phyloP scores from a whole-genome alignment of 495 filamentous ascomycete genomes.

The Daldinia grandis region DNA sequence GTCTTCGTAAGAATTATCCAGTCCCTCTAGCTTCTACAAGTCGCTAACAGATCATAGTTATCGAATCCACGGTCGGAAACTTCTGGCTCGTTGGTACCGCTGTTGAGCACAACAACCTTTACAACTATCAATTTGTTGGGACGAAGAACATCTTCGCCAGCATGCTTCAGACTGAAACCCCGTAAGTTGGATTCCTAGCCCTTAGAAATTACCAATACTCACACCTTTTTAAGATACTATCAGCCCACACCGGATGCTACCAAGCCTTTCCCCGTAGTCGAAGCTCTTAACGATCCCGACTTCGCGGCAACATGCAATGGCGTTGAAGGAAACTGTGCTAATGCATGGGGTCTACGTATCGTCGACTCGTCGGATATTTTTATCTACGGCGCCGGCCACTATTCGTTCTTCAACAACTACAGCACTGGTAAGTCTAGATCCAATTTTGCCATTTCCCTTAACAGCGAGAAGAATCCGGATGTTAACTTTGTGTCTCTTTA shows the following conservation, averaged over 20 bases:
- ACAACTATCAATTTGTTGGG: conserved; percentile 80
- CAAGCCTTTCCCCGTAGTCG: conserved; percentile 61
- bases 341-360: conserved; percentile 73
- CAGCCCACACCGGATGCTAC: conserved; percentile 70
- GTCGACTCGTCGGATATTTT: conserved; percentile 64
- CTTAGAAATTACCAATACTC: not conserved
- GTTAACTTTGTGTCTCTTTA: conserved; percentile 8
- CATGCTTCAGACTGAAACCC: conserved; percentile 86
- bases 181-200: conserved; percentile 43
- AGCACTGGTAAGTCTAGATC: conserved; percentile 42
- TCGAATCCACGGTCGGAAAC: conserved; percentile 63
- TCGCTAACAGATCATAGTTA: conserved; percentile 35
- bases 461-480: not conserved
- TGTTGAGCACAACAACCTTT: conserved; percentile 79
- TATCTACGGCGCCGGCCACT: conserved; percentile 76
- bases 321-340: conserved; percentile 59
- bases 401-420: conserved; percentile 77
- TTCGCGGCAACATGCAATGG: conserved; percentile 59
- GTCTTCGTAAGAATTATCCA: conserved; percentile 53
- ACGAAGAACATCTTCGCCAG: conserved; percentile 76
- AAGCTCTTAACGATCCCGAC: conserved; percentile 65
- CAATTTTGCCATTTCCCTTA: not conserved
- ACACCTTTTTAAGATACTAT: conserved; percentile 49
- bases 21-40: not conserved
- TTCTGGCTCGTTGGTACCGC: conserved; percentile 73